These are phyloP conservation scores for Aristolochia californica DNA, from an alignment of 164 flowering plant species.

Conservation along the genomic window DNA sequence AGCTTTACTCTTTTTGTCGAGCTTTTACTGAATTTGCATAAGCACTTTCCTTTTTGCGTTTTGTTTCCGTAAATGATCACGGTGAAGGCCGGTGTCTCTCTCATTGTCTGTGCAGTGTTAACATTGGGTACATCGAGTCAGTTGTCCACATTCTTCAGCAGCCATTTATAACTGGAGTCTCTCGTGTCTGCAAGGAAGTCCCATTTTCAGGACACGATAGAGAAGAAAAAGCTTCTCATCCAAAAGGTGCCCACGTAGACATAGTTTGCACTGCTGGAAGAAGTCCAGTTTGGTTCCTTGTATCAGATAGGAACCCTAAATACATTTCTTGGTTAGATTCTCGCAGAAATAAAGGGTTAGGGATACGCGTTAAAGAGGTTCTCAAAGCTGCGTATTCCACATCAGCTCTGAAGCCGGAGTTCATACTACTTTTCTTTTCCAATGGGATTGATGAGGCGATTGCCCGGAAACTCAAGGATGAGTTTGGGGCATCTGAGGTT, in stretches of 20 bases:
- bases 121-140: slow-evolving; percentile 75
- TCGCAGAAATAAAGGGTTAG: slow-evolving; percentile 39
- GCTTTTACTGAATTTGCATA: too few relatives aligned
- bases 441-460: slow-evolving; percentile 34
- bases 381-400: slow-evolving; percentile 41
- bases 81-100: too few relatives aligned
- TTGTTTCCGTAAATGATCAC: too few relatives aligned
- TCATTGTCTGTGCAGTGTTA: slow-evolving; percentile 33
- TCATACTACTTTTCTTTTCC: slow-evolving; percentile 65
- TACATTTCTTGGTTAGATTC: slow-evolving; percentile 49
- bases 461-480: slow-evolving; percentile 25
- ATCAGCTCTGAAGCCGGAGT: slow-evolving; percentile 39
- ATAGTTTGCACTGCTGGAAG: slow-evolving; percentile 54
- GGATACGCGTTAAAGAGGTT: slow-evolving; percentile 29
- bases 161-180: slow-evolving; percentile 54
- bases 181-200: slow-evolving; percentile 79
- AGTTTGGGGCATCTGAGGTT: slow-evolving; percentile 44
- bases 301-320: slow-evolving; percentile 78
- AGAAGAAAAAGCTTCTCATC: slow-evolving; percentile 6
- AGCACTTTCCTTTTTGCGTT: too few relatives aligned
- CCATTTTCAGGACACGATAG: slow-evolving; percentile 15
- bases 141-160: slow-evolving; percentile 57
- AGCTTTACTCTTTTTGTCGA: too few relatives aligned
- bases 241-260: slow-evolving; percentile 51
- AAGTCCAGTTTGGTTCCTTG: slow-evolving; percentile 71